Evolutionary conservation across 1,284 basidiomycete species (phyloP).

Genomic region (Sporisorium exsertum): DNA sequence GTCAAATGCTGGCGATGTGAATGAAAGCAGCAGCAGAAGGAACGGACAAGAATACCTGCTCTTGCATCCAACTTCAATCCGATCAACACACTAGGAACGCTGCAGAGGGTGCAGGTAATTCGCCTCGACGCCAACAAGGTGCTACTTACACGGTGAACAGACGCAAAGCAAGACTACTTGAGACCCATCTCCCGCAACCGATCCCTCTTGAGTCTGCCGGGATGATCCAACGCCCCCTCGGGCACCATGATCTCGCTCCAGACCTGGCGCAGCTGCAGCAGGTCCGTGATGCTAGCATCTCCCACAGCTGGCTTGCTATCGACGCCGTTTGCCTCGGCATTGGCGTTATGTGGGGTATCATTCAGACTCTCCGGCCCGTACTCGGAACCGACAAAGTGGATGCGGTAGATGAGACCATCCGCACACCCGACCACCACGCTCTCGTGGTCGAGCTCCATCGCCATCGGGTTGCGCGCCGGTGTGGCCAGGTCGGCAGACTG

Average conservation of each 20-base stretch:
- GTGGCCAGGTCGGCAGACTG: slow-evolving; percentile 35
- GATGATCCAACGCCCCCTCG: slow-evolving; percentile 40
- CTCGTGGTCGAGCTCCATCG: slow-evolving; percentile 62
- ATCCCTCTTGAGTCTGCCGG: slow-evolving; percentile 37
- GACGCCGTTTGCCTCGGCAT: background rate
- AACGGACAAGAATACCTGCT: no score
- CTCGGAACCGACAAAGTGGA: slow-evolving; percentile 58
- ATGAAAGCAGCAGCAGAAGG: no score
- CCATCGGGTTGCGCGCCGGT: slow-evolving; percentile 59
- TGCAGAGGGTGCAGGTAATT: no score
- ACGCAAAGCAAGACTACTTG: slow-evolving; percentile 14
- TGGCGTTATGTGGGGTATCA: background rate
- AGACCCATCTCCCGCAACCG: slow-evolving; percentile 31
- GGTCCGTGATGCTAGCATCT: slow-evolving; percentile 51
- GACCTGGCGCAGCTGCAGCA: slow-evolving; percentile 52
- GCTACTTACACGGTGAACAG: no score
- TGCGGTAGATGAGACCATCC: slow-evolving; percentile 58
- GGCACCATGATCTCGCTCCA: slow-evolving; percentile 62
- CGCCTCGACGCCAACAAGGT: no score
- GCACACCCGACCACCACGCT: slow-evolving; percentile 58
- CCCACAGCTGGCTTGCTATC: slow-evolving; percentile 25
- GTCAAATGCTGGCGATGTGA: no score
- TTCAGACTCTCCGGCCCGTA: slow-evolving; percentile 32
- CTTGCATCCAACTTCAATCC: no score
- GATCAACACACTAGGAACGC: no score